phyloP scores from a whole-genome alignment of 257 asterid species.

The Solanum habrochaites region DNA sequence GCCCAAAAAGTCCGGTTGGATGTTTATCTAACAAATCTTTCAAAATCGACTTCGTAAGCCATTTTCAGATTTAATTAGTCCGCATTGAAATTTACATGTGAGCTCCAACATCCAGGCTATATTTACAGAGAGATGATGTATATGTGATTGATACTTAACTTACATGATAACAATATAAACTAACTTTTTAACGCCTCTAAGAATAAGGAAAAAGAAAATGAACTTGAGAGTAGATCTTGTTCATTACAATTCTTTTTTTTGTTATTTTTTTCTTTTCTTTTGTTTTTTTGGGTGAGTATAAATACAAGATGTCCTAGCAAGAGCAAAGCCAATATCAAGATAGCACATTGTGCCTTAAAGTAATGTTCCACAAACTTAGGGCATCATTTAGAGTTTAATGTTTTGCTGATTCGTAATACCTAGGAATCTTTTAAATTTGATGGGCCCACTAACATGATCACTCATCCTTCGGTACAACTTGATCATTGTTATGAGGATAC shows the following conservation, averaged over 20 bases:
- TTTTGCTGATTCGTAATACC: slow-evolving; percentile 35
- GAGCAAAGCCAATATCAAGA: not conserved
- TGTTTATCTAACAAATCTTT: not conserved
- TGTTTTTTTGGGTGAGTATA: not conserved
- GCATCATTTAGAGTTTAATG: slow-evolving; percentile 79
- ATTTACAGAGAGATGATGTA: not conserved
- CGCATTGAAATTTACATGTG: not conserved
- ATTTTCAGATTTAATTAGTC: not conserved
- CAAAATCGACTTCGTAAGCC: not conserved
- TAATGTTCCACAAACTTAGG: slow-evolving; percentile 85
- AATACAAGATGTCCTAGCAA: not conserved
- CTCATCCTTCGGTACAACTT: slow-evolving; percentile 17
- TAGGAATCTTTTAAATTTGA: slow-evolving; percentile 32
- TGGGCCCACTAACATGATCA: slow-evolving; percentile 14
- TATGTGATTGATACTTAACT: not conserved
- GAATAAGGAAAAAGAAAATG: not conserved
- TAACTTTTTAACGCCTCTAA: not conserved
- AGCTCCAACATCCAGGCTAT: not conserved
- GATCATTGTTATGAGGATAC: slow-evolving; percentile 22
- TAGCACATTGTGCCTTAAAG: slow-evolving; percentile 49
- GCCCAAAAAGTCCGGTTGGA: not conserved
- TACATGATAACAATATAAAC: not conserved
- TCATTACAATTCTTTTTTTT: not conserved
- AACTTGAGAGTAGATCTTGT: not conserved
- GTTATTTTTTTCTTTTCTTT: not conserved